These are phyloP conservation scores for Pseudozyma flocculosa DNA, from an alignment of 1,284 basidiomycete genomes.

Conservation along the genomic window DNA sequence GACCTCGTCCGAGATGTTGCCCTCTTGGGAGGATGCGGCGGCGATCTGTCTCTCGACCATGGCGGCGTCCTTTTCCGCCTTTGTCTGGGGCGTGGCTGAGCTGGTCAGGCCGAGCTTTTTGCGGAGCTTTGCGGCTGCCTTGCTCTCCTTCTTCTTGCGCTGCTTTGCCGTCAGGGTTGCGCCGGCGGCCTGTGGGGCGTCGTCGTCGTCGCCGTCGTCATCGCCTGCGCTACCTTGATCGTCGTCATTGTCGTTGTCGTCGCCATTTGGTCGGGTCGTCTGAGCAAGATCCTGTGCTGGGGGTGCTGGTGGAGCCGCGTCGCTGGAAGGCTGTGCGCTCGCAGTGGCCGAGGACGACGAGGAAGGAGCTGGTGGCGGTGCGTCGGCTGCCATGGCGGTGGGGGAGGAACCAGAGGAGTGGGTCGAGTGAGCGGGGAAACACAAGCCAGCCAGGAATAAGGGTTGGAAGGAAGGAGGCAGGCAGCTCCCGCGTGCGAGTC, in stretches of 20 bases:
- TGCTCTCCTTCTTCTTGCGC: conserved; percentile 47
- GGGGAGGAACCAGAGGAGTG: no score
- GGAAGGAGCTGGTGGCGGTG: no score
- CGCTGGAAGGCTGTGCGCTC: no score
- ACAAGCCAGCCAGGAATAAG: no score
- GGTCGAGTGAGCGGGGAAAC: no score
- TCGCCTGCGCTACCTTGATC: conserved; percentile 11
- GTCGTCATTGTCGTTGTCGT: conserved; percentile 4
- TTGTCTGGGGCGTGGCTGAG: neutral
- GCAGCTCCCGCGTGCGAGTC: no score
- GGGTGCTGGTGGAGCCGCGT: no score
- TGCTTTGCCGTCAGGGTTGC: conserved; percentile 31
- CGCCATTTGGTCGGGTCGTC: neutral
- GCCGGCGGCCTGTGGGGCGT: neutral
- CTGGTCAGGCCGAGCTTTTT: conserved; percentile 39
- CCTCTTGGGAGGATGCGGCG: conserved; percentile 11
- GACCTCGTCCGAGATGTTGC: conserved; percentile 39
- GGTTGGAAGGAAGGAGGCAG: no score
- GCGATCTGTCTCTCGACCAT: conserved; percentile 22
- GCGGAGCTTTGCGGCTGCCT: conserved; percentile 41
- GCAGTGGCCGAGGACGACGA: no score
- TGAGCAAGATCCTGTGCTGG: no score
- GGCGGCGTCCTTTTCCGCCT: neutral
- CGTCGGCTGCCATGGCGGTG: no score
- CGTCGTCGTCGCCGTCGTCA: conserved; percentile 12